Evolutionary conservation across 345 rosid species (phyloP).

Genomic region (Trapa incisa): DNA sequence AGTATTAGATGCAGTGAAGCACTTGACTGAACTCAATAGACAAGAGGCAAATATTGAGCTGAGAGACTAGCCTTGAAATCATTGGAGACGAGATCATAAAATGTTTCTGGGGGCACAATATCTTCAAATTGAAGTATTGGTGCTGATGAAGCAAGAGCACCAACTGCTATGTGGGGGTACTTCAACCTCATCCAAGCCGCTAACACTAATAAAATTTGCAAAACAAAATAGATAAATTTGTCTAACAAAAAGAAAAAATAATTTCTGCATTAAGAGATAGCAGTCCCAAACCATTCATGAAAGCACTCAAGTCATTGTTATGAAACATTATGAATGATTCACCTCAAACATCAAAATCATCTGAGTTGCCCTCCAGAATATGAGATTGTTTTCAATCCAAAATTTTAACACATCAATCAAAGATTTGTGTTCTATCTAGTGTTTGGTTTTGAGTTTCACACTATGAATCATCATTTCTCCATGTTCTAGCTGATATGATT

Average conservation of each 20-base stretch:
- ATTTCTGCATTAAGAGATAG: background rate
- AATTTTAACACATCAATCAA: background rate
- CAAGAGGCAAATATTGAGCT: background rate
- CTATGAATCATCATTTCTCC: background rate
- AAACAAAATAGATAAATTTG: constrained; percentile 1
- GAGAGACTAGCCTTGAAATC: constrained; percentile 47
- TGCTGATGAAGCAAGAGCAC: constrained; percentile 89
- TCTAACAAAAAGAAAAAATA: background rate
- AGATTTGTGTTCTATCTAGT: no score
- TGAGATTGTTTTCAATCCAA: background rate
- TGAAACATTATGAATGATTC: background rate
- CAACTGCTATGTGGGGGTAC: constrained; percentile 82
- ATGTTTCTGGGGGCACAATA: constrained; percentile 71
- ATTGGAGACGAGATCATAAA: constrained; percentile 72
- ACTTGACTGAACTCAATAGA: background rate
- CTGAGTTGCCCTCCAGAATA: background rate
- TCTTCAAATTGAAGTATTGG: constrained; percentile 92
- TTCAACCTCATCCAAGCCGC: constrained; percentile 98
- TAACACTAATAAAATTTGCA: constrained; percentile 47
- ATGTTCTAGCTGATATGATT: background rate
- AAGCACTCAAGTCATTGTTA: background rate
- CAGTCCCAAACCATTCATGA: background rate
- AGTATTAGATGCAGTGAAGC: background rate
- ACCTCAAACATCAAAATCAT: background rate
- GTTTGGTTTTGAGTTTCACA: background rate